Evolutionary conservation across 2,329 filamentous ascomycete species (phyloP).

Genomic region (Diaporthe citrichinensis): DNA sequence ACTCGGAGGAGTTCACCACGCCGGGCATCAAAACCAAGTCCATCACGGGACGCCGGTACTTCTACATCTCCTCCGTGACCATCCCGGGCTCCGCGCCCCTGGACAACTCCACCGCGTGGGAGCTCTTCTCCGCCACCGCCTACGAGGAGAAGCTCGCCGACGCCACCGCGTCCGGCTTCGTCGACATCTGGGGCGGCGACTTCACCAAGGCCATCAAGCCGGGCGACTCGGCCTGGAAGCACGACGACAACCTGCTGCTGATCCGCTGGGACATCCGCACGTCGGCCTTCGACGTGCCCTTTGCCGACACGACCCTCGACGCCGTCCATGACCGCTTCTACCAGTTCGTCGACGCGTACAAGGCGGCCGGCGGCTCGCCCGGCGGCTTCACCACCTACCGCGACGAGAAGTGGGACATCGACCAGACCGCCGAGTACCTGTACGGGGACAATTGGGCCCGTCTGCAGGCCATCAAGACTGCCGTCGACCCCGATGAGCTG

Average conservation of each 20-base stretch:
- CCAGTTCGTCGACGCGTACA: conserved; percentile 28
- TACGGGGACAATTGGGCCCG: conserved; percentile 31
- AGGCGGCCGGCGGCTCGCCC: neutral
- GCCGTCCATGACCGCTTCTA: conserved; percentile 21
- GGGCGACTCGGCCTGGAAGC: conserved; percentile 34
- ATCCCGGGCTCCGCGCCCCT: conserved; percentile 23
- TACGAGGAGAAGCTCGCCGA: conserved; percentile 28
- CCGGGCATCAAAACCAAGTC: conserved; percentile 10
- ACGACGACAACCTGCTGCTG: conserved; percentile 37
- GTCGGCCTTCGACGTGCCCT: conserved; percentile 10
- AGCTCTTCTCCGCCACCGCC: conserved; percentile 31
- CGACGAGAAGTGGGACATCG: conserved; percentile 31
- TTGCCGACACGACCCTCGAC: conserved; percentile 24
- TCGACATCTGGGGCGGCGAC: conserved; percentile 32
- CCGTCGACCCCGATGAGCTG: conserved; percentile 25
- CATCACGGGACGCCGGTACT: conserved; percentile 29
- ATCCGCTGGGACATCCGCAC: conserved; percentile 34
- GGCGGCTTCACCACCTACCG: conserved; percentile 36
- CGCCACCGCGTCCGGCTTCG: conserved; percentile 18
- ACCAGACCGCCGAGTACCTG: conserved; percentile 29
- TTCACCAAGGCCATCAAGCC: conserved; percentile 25
- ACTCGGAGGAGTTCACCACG: conserved; percentile 23
- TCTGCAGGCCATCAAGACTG: conserved; percentile 30
- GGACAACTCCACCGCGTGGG: conserved; percentile 33
- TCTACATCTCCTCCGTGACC: conserved; percentile 35